Conservation (phyloP, 176 grass and related monocot genomes). For the Zoysia pacifica region DNA sequence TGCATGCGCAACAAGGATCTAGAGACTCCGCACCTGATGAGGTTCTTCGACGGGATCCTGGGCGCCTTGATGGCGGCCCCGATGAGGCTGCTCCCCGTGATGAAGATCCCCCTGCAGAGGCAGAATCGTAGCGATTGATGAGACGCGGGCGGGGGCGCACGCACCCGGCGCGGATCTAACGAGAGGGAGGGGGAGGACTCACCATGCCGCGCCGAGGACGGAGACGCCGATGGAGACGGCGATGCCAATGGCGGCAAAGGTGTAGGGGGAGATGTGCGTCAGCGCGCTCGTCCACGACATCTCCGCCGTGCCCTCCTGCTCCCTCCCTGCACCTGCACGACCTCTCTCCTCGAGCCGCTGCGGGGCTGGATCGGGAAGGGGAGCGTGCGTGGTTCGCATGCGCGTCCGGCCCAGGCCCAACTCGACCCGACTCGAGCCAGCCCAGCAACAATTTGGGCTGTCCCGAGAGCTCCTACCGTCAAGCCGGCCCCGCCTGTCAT, state of each 20-base stretch:
- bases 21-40: constrained; percentile 66
- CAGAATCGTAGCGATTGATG: not conserved
- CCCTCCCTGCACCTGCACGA: not conserved
- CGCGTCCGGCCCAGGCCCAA: not conserved
- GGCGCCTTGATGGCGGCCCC: constrained; percentile 94
- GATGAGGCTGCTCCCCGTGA: constrained; percentile 96
- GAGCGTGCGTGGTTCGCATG: not conserved
- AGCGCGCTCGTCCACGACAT: constrained; percentile 86
- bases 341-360: constrained; percentile 8
- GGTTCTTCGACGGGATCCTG: constrained; percentile 98
- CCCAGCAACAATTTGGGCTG: no score
- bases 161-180: constrained; percentile 24
- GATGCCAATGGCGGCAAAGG: constrained; percentile 93
- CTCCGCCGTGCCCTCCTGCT: not conserved
- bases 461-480: no score
- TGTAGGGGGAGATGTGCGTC: constrained; percentile 94
- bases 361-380: constrained; percentile 24
- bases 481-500: no score
- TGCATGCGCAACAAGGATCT: not conserved
- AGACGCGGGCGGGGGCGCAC: not conserved
- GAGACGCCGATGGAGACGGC: constrained; percentile 98
- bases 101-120: constrained; percentile 86
- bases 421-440: no score
- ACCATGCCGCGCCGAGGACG: constrained; percentile 96
- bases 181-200: not conserved